Percentiles rank a stretch among this genome's conserved stretches.
Conservation (phyloP, 2,329 filamentous ascomycete genomes). For the Verticillium klebahnii region DNA sequence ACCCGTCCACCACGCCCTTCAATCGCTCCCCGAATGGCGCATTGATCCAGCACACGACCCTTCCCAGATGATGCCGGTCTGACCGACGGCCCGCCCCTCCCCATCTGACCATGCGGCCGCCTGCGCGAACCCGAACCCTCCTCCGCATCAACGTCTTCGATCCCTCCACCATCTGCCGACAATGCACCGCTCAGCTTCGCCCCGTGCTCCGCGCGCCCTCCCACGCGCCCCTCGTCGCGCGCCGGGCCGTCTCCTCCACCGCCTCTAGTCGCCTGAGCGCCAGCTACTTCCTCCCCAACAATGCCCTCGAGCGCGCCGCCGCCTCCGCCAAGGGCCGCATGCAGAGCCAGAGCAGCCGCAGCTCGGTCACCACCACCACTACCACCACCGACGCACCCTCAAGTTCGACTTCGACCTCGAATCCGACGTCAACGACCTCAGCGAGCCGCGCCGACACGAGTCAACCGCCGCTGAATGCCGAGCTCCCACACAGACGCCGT, state of each 20-base stretch:
- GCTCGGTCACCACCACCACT: conserved; percentile 1
- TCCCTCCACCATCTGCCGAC: conserved; percentile 1
- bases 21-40: background rate
- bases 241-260: background rate
- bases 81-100: background rate
- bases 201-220: background rate
- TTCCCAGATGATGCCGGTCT: background rate
- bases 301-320: conserved; percentile 6
- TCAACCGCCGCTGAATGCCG: conserved; percentile 5
- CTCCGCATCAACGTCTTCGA: conserved; percentile 2
- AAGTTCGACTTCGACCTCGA: conserved; percentile 1
- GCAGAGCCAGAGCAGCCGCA: background rate
- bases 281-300: conserved; percentile 14
- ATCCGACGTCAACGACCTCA: background rate
- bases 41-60: background rate
- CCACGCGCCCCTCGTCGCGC: background rate
- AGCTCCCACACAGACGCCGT: conserved; percentile 12
- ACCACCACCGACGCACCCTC: background rate
- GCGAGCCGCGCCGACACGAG: conserved; percentile 3
- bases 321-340: conserved; percentile 4
- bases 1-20: background rate
- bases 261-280: conserved; percentile 7
- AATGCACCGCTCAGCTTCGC: conserved; percentile 1
- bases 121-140: conserved; percentile 1
- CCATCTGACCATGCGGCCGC: conserved; percentile 2